Evolutionary conservation across 192 early-diverging fungal genomes (phyloP).

Genomic region (Oehlia diaphana): DNA sequence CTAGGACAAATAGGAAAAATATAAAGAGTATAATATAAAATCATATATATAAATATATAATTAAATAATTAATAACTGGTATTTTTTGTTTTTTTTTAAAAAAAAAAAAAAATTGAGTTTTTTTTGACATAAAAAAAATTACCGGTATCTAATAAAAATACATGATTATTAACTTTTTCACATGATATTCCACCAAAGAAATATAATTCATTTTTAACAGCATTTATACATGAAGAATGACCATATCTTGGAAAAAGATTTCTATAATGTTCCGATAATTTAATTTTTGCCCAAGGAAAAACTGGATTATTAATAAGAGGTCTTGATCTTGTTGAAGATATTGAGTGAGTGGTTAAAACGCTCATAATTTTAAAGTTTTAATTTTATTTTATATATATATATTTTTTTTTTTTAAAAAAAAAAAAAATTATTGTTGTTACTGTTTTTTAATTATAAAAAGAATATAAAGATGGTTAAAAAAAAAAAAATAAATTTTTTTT

Average conservation of each 20-base stretch:
- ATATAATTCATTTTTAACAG: slow-evolving; percentile 39
- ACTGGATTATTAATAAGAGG: not conserved
- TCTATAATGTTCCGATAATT: not conserved
- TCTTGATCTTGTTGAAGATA: not conserved
- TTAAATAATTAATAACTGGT: no score
- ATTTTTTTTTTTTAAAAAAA: no score
- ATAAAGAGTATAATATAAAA: no score
- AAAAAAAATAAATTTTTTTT: no score
- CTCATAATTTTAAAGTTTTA: not conserved
- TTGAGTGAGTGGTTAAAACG: not conserved
- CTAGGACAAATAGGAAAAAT: not conserved
- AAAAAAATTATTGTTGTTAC: no score
- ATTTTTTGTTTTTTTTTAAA: no score
- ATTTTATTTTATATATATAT: no score
- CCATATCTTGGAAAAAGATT: slow-evolving; percentile 41
- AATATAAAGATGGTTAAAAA: no score
- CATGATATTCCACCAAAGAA: slow-evolving; percentile 44
- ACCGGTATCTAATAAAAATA: slow-evolving; percentile 42
- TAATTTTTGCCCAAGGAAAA: not conserved
- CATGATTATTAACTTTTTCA: slow-evolving; percentile 38
- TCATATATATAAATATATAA: no score
- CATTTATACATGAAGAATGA: slow-evolving; percentile 36
- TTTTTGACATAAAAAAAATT: not conserved
- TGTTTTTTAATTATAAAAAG: no score
- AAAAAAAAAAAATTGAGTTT: no score